Conservation (phyloP, 257 asterid genomes). For the Eustoma russellianum region DNA sequence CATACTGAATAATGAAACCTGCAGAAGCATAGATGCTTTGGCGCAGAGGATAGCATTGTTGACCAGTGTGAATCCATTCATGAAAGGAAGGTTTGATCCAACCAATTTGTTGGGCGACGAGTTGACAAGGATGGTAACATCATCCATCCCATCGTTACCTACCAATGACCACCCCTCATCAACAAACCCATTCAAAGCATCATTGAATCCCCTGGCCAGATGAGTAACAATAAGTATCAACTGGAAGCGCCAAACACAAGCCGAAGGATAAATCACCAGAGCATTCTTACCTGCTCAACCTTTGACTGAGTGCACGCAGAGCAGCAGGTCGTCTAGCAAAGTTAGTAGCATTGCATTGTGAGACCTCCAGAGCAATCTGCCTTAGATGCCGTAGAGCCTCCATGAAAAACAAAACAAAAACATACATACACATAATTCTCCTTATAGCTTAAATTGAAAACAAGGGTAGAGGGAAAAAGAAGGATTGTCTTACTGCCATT, state of each 20-base stretch:
- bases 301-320: conserved; percentile 68
- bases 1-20: conserved; percentile 28
- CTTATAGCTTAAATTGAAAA: neutral
- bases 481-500: conserved; percentile 49
- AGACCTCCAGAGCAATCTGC: conserved; percentile 74
- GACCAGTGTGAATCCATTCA: conserved; percentile 53
- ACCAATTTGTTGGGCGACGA: conserved; percentile 70
- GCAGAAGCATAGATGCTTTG: conserved; percentile 88
- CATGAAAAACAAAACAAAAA: neutral
- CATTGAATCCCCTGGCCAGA: conserved; percentile 69
- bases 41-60: conserved; percentile 69
- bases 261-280: neutral
- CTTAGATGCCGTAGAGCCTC: conserved; percentile 86
- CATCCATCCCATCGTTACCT: conserved; percentile 70
- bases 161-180: conserved; percentile 85
- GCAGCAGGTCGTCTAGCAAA: conserved; percentile 93
- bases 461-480: neutral
- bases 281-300: conserved; percentile 60
- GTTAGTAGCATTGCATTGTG: conserved; percentile 61
- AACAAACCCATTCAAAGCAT: conserved; percentile 69
- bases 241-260: neutral
- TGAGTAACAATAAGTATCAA: neutral
- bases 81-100: conserved; percentile 60
- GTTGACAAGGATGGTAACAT: conserved; percentile 67
- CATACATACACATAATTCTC: neutral